phyloP scores from a whole-genome alignment of 2,329 filamentous ascomycete species.

The Verticillium tricorpus region DNA sequence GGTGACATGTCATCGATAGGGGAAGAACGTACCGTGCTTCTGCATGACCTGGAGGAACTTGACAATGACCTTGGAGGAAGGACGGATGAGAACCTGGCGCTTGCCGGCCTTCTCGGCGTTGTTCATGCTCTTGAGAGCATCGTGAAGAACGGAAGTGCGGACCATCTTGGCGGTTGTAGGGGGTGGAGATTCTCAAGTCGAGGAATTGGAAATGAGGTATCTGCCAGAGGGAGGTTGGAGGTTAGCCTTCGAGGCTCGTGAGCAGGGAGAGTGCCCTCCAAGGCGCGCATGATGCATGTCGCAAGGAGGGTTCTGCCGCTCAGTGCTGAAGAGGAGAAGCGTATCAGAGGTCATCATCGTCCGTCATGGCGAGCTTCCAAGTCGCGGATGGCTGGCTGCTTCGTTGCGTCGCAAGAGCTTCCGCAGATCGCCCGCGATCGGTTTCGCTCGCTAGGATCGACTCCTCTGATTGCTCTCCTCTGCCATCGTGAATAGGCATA shows the following conservation, averaged over 20 bases:
- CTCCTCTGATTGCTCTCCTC: conserved; percentile 57
- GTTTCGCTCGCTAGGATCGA: conserved; percentile 9
- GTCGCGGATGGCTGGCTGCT: not conserved
- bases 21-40: conserved; percentile 78
- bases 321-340: conserved; percentile 58
- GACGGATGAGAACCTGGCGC: conserved; percentile 97
- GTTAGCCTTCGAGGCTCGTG: conserved; percentile 61
- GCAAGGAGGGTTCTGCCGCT: conserved; percentile 67
- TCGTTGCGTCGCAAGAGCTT: not conserved
- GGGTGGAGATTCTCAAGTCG: conserved; percentile 76
- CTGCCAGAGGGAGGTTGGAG: conserved; percentile 37
- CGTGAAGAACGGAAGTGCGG: conserved; percentile 98
- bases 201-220: conserved; percentile 58
- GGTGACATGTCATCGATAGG: too few relatives aligned
- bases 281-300: conserved; percentile 27
- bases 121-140: conserved; percentile 99
- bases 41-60: conserved; percentile 99
- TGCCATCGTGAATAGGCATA: conserved; percentile 47
- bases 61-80: conserved; percentile 98
- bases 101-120: conserved; percentile 99
- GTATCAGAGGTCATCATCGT: conserved; percentile 40
- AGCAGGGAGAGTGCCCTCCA: conserved; percentile 68
- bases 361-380: not conserved
- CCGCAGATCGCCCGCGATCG: not conserved
- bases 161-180: conserved; percentile 82